phyloP scores from a whole-genome alignment of 768 basidiomycete species.

The Dacryopinax primogenitus region DNA sequence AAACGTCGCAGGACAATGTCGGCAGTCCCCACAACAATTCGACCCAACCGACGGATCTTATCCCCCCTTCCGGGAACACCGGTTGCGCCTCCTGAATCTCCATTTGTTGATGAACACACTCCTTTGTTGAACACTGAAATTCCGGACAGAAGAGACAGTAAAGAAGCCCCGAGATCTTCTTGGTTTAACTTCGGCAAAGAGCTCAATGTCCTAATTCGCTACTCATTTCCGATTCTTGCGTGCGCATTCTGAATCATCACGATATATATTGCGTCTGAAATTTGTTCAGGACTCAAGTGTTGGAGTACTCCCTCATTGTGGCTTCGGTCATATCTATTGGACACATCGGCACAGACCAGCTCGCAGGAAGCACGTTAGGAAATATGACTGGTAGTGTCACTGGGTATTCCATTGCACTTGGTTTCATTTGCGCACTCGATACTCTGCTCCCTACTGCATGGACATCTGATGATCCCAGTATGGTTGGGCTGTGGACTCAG shows the following conservation, averaged over 20 bases:
- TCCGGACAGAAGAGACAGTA: neutral
- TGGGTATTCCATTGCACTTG: constrained; percentile 68
- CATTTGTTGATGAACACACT: neutral
- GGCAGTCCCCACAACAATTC: neutral
- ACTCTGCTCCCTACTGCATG: constrained; percentile 89
- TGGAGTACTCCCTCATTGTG: constrained; percentile 78
- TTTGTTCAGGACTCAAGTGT: constrained; percentile 48
- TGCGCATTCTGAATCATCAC: neutral
- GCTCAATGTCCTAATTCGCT: neutral
- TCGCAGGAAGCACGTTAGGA: constrained; percentile 68
- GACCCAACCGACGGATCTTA: neutral
- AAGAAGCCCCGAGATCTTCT: neutral
- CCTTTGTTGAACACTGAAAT: neutral
- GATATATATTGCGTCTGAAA: neutral
- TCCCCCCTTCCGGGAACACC: neutral
- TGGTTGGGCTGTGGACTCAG: constrained; percentile 85
- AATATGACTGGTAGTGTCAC: constrained; percentile 63
- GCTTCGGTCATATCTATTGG: constrained; percentile 79
- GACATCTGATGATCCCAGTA: constrained; percentile 72
- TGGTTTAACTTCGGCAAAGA: neutral
- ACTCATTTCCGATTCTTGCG: constrained; percentile 1
- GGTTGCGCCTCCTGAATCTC: neutral
- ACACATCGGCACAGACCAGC: constrained; percentile 76
- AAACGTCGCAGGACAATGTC: neutral
- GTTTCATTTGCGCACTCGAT: constrained; percentile 74